These are phyloP conservation scores for Thinopyrum obtusiflorum DNA, from an alignment of 202 grass and related monocot species.

Conservation along the genomic window DNA sequence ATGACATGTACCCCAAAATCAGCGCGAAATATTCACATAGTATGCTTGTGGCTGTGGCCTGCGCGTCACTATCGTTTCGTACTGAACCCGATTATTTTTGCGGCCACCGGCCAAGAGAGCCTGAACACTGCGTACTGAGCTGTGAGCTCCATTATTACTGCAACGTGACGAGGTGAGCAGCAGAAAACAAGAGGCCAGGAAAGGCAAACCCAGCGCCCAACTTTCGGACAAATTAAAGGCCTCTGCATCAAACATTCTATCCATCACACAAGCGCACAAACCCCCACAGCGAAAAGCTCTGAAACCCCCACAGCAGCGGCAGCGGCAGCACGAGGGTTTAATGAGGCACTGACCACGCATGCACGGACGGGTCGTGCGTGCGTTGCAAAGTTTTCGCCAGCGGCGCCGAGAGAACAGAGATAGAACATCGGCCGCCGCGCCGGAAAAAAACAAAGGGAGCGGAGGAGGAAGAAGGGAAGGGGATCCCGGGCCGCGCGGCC, in stretches of 20 bases:
- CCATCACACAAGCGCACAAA: neutral
- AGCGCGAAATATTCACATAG: no score
- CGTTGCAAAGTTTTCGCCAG: neutral
- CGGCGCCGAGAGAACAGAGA: no score
- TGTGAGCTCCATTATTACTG: no score
- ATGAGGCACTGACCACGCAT: neutral
- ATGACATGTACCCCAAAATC: no score
- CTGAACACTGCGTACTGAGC: no score
- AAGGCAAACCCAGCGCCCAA: neutral
- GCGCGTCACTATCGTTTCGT: no score
- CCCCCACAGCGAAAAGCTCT: conserved; percentile 5
- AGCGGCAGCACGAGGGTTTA: neutral
- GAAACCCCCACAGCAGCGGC: neutral
- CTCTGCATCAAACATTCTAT: neutral
- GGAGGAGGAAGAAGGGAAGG: neutral
- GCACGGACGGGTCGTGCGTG: neutral
- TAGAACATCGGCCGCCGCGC: neutral
- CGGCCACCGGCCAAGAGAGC: no score
- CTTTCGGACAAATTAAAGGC: conserved; percentile 14
- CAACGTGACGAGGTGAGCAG: neutral
- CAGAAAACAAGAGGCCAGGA: neutral
- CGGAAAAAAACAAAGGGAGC: neutral
- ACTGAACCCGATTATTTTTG: no score
- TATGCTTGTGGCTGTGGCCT: no score
- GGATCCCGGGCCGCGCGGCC: neutral